Conservation (phyloP, 257 asterid genomes). For the Sherardia arvensis region DNA sequence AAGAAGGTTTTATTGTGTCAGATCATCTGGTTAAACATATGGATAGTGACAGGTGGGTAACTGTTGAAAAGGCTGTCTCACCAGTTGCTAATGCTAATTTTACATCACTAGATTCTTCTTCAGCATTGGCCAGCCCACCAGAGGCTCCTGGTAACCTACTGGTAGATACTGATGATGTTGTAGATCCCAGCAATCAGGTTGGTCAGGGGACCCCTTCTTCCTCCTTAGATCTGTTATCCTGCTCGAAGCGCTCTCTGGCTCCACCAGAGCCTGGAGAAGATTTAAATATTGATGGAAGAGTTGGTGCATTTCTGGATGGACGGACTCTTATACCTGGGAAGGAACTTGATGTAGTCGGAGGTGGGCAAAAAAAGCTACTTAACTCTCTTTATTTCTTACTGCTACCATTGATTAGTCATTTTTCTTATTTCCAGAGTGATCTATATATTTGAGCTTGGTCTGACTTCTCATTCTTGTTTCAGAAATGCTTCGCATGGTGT, state of each 20-base stretch:
- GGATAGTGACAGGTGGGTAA: constrained; percentile 89
- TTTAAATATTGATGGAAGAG: constrained; percentile 63
- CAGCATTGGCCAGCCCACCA: constrained; percentile 86
- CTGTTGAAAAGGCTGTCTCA: constrained; percentile 90
- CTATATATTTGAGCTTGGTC: neutral
- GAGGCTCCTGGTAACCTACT: constrained; percentile 97
- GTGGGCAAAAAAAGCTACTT: constrained; percentile 32
- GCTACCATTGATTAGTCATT: neutral
- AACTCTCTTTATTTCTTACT: neutral
- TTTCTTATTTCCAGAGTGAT: constrained; percentile 4
- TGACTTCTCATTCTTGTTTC: constrained; percentile 15
- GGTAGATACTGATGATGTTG: constrained; percentile 48
- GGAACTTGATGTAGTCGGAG: constrained; percentile 76
- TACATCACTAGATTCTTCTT: constrained; percentile 69
- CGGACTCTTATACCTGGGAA: constrained; percentile 54
- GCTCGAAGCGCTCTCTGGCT: constrained; percentile 23
- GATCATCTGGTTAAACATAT: constrained; percentile 86
- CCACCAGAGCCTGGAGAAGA: constrained; percentile 32
- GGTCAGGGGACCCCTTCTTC: constrained; percentile 26
- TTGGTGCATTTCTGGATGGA: constrained; percentile 64
- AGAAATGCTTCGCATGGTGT: constrained; percentile 69
- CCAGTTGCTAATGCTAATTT: constrained; percentile 59
- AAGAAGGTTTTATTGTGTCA: constrained; percentile 76
- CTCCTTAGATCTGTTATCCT: constrained; percentile 20
- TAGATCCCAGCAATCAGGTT: constrained; percentile 20